phyloP scores from a whole-genome alignment of 2,329 filamentous ascomycete species.

The Cladophialophora exuberans region DNA sequence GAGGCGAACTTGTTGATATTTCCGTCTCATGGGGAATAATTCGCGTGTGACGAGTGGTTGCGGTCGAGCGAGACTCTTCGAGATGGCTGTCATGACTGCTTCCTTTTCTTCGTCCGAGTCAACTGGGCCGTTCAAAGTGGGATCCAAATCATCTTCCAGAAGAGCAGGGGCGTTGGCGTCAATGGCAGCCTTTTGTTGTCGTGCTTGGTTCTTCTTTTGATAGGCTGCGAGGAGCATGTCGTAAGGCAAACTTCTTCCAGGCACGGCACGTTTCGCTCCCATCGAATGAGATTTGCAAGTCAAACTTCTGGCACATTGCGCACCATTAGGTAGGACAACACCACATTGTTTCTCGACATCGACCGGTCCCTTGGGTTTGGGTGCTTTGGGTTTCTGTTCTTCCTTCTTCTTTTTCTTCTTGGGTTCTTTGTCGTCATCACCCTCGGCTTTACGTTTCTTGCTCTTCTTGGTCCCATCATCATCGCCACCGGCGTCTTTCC shows the following conservation, averaged over 20 bases:
- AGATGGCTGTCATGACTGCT: constrained; percentile 78
- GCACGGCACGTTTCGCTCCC: constrained; percentile 88
- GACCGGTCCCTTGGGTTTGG: constrained; percentile 88
- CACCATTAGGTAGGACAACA: constrained; percentile 81
- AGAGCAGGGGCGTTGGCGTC: constrained; percentile 83
- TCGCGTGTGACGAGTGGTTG: constrained; percentile 73
- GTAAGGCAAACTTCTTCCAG: constrained; percentile 84
- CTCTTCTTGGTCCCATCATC: constrained; percentile 32
- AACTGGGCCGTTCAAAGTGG: constrained; percentile 60
- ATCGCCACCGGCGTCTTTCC: constrained; percentile 26
- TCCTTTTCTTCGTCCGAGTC: constrained; percentile 96
- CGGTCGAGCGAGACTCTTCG: constrained; percentile 66
- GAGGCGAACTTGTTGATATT: constrained; percentile 66
- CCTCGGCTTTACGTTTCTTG: constrained; percentile 37
- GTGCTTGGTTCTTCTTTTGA: constrained; percentile 98
- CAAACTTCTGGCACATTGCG: constrained; percentile 82
- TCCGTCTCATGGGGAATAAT: constrained; percentile 52
- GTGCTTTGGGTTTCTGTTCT: constrained; percentile 78
- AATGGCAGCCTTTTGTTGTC: constrained; percentile 93
- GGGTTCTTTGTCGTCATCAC: constrained; percentile 64
- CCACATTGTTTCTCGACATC: constrained; percentile 94
- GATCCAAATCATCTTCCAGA: constrained; percentile 42
- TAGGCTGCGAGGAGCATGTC: constrained; percentile 88
- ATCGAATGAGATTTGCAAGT: constrained; percentile 96
- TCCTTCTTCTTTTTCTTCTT: constrained; percentile 96